Conservation (phyloP, 495 filamentous ascomycete species). For the Neurospora sp. region DNA sequence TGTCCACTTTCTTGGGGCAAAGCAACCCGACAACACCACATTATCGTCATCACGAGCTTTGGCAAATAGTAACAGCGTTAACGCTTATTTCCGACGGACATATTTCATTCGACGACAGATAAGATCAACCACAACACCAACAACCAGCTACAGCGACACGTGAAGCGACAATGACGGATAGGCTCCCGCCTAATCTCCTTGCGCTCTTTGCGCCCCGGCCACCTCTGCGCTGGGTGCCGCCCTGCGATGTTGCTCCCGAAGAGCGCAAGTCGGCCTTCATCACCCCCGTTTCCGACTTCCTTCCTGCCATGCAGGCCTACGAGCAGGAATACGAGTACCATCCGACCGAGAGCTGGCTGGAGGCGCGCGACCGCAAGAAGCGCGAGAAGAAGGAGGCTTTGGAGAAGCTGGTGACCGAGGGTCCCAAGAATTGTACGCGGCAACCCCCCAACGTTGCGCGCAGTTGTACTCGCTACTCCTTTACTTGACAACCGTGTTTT, state of each 20-base stretch:
- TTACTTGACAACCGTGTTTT: neutral
- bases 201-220: slow-evolving; percentile 91
- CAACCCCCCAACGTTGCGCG: slow-evolving; percentile 4
- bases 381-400: slow-evolving; percentile 62
- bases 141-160: neutral
- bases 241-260: slow-evolving; percentile 73
- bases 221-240: slow-evolving; percentile 79
- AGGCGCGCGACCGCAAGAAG: slow-evolving; percentile 70
- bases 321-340: slow-evolving; percentile 63
- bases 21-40: neutral
- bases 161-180: slow-evolving; percentile 66
- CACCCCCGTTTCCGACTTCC: slow-evolving; percentile 59
- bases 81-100: neutral
- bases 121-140: neutral
- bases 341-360: slow-evolving; percentile 86
- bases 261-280: slow-evolving; percentile 65
- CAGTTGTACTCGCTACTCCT: neutral
- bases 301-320: slow-evolving; percentile 58
- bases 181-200: slow-evolving; percentile 83
- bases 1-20: neutral
- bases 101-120: neutral
- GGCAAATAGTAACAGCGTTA: neutral
- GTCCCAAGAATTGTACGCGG: slow-evolving; percentile 55
- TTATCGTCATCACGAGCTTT: neutral
- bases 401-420: slow-evolving; percentile 55